These are phyloP conservation scores for Phellinidium pouzarii DNA, from an alignment of 1,284 basidiomycete species.

Conservation along the genomic window DNA sequence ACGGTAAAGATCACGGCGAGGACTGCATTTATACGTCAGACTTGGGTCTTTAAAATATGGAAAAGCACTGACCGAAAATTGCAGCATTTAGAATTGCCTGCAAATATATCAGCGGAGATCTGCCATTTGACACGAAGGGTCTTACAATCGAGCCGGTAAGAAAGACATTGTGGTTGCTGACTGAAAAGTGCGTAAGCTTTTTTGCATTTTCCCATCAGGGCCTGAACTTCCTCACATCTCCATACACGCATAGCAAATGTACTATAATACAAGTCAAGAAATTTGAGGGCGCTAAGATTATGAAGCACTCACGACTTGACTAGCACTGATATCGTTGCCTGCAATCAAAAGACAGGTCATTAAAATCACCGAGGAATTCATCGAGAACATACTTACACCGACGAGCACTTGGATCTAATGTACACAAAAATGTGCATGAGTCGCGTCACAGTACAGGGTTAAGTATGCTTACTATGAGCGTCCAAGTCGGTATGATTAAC, in stretches of 20 bases:
- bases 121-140: slow-evolving; percentile 15
- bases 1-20: slow-evolving; percentile 35
- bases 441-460: not conserved
- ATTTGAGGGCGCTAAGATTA: not conserved
- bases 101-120: not conserved
- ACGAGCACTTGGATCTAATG: slow-evolving; percentile 49
- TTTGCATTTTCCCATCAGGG: not conserved
- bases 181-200: slow-evolving; percentile 29
- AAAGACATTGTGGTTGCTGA: slow-evolving; percentile 50
- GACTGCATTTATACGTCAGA: not conserved
- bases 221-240: slow-evolving; percentile 44
- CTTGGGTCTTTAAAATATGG: not conserved
- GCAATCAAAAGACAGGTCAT: not conserved
- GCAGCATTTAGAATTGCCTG: slow-evolving; percentile 37
- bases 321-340: slow-evolving; percentile 53
- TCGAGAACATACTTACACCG: slow-evolving; percentile 33
- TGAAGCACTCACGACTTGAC: slow-evolving; percentile 50
- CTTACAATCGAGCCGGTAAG: slow-evolving; percentile 52
- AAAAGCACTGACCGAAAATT: slow-evolving; percentile 6
- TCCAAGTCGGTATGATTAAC: slow-evolving; percentile 27
- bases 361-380: not conserved
- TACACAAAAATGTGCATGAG: too few species aligned
- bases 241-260: slow-evolving; percentile 61
- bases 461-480: not conserved
- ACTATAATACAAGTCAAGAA: slow-evolving; percentile 28